phyloP scores from a whole-genome alignment of 345 rosid genomes.

The Durio zibethinus region DNA sequence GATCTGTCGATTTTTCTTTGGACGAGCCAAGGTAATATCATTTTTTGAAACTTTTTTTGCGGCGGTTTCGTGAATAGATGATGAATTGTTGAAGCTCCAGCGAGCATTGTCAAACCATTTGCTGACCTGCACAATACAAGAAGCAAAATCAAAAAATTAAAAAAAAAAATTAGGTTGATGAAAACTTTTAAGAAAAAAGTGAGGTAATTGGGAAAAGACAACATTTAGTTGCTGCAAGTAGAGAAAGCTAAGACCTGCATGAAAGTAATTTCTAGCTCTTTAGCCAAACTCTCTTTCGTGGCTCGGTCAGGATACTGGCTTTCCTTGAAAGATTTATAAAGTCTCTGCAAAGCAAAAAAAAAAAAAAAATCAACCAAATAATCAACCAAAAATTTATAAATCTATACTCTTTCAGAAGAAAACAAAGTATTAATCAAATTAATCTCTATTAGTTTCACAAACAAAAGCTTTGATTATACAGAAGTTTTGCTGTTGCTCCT shows the following conservation, averaged over 20 bases:
- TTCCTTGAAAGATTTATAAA: conserved; percentile 49
- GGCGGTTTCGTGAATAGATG: conserved; percentile 19
- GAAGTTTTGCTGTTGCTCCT: background rate
- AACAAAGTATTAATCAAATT: background rate
- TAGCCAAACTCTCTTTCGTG: conserved; percentile 53
- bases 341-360: conserved; percentile 47
- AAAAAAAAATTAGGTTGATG: background rate
- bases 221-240: background rate
- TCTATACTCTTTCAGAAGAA: background rate
- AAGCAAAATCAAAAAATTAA: too few relatives aligned
- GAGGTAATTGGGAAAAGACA: background rate
- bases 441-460: background rate
- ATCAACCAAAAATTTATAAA: conserved; percentile 1
- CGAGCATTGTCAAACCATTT: conserved; percentile 88
- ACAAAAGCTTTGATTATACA: background rate
- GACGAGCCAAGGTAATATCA: conserved; percentile 17
- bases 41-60: conserved; percentile 24
- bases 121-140: conserved; percentile 44
- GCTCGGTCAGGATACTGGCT: conserved; percentile 69
- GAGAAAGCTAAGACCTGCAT: conserved; percentile 48
- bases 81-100: conserved; percentile 54
- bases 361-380: too few relatives aligned
- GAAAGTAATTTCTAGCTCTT: conserved; percentile 56
- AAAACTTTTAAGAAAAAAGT: background rate
- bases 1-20: background rate